Base-by-base conservation (phyloP, 352 stramenopile genomes). In the Pythium utonaiense region DNA sequence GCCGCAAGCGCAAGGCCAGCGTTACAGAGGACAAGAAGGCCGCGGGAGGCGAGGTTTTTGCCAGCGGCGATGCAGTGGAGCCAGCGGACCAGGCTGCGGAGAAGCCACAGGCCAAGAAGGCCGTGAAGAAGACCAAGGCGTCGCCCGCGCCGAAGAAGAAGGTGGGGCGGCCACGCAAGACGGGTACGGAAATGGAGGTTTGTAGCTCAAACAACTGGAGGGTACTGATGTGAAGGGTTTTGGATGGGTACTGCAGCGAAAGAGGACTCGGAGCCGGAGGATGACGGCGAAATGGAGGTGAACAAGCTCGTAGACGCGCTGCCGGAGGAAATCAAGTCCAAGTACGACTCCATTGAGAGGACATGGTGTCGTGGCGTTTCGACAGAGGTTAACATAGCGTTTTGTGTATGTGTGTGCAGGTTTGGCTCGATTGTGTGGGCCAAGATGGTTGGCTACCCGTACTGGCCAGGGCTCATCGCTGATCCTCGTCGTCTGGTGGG, bases 391-490 rank as follows among this genome's bases (percentile, higher is more conserved):
- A 12, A 33, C 34, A n/a, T 14, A 38, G n/a, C 24, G 13, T 25
- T 60, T 12, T 49, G 3, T 30, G 42, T 47, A 22, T 33, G 14
- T 14, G 22, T 50, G 28, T 47, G 31, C 50, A 86, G 79, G 52
- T 94, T 88, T 65, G 85, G 85, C 47, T 61, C 79, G 53, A 84
- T 94, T 44, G 79, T 85, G 48, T 94, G 85, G 85, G 80, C 74
- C n/a, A 89, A 86, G 53, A 94, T 94, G 82, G 71, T 69, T 8
- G 76, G 85, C 3, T 94, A 84, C 52, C 85, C 85, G 36, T 94
- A 86, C 69, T 94, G 85, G 85, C 85, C 85, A 21, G 81, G 71
- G 25, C 66, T 93, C 42, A 88, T 94, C 54, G 80, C 73, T 19
- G 79, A 92, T 49, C 85, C 83, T 19, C 67, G 74, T 1, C 60